Conservation (phyloP, 345 rosid genomes). For the Camelina sativa region DNA sequence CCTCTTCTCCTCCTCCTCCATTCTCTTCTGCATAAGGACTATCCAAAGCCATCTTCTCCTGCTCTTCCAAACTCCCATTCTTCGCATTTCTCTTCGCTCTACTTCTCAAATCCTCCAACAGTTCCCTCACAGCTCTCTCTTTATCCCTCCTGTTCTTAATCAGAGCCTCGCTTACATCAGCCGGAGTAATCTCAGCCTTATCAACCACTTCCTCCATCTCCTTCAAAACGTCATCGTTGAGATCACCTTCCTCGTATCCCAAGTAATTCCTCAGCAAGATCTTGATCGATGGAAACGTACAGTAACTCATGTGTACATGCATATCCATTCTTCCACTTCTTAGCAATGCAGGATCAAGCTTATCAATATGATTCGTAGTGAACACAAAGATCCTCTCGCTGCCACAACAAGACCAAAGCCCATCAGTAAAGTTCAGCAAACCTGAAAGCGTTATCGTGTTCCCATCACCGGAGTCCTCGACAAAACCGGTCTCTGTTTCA, state of each 20-base stretch:
- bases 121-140: constrained; percentile 31
- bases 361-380: constrained; percentile 38
- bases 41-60: constrained; percentile 33
- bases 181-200: constrained; percentile 42
- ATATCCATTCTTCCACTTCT: constrained; percentile 42
- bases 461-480: background rate
- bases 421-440: constrained; percentile 37
- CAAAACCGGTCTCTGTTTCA: constrained; percentile 24
- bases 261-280: constrained; percentile 38
- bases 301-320: constrained; percentile 35
- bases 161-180: constrained; percentile 38
- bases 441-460: constrained; percentile 30
- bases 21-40: constrained; percentile 14
- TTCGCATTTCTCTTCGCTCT: constrained; percentile 31
- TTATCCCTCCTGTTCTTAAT: constrained; percentile 37
- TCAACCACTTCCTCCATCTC: constrained; percentile 52
- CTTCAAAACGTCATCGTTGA: constrained; percentile 41
- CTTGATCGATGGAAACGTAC: constrained; percentile 31
- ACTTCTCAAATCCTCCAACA: background rate
- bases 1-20: background rate
- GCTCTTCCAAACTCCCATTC: constrained; percentile 21
- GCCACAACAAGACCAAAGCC: constrained; percentile 40
- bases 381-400: constrained; percentile 42
- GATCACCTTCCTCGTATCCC: constrained; percentile 36
- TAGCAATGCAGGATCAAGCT: constrained; percentile 40